Conservation (phyloP, 257 asterid species). For the Forsythia suspensa region DNA sequence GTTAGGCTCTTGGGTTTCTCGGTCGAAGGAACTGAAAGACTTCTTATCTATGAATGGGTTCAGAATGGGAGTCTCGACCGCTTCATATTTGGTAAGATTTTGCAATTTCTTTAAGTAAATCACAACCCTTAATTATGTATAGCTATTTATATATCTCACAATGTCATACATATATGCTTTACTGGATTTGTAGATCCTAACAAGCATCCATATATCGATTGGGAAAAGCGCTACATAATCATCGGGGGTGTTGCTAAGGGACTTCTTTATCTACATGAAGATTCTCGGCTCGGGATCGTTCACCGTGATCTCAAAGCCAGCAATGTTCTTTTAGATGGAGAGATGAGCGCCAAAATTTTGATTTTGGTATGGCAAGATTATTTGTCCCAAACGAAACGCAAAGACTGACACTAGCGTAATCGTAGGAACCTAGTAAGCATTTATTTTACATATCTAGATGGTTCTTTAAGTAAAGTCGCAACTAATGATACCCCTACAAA, state of each 20-base stretch:
- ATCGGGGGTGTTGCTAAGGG: slow-evolving; percentile 29
- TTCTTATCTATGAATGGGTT: background rate
- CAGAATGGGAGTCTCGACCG: background rate
- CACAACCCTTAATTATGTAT: background rate
- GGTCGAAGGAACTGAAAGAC: background rate
- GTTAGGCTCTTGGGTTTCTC: slow-evolving; percentile 4
- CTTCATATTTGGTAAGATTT: background rate
- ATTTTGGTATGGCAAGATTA: slow-evolving; percentile 34
- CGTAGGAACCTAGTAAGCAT: slow-evolving; percentile 35
- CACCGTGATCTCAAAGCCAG: slow-evolving; percentile 34
- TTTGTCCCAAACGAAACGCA: slow-evolving; percentile 20
- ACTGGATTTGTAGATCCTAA: background rate
- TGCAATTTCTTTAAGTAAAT: background rate
- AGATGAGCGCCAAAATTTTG: slow-evolving; percentile 35
- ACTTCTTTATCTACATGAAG: slow-evolving; percentile 36
- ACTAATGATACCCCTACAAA: background rate
- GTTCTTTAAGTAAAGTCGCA: background rate
- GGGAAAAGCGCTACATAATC: slow-evolving; percentile 26
- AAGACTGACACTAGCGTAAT: slow-evolving; percentile 25
- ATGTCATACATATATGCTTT: no score
- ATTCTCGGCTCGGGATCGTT: slow-evolving; percentile 29
- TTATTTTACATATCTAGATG: background rate
- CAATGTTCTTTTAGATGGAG: slow-evolving; percentile 26
- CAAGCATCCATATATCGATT: background rate
- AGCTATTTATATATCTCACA: no score